Conservation (phyloP, 1,139 yeast species). For the Taphrina deformans region DNA sequence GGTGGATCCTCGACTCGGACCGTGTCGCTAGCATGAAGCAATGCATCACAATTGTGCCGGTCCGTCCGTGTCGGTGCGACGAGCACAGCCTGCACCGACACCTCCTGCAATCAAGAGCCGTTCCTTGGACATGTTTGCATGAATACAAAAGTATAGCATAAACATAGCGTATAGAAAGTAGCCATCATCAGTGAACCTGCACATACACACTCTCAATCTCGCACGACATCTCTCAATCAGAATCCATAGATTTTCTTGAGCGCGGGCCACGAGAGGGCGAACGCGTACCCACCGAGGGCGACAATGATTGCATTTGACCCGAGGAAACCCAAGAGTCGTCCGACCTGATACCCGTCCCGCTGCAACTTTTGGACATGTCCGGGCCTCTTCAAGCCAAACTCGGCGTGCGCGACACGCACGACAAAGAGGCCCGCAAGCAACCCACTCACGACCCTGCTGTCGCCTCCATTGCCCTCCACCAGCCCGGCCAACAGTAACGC, state of each 20-base stretch:
- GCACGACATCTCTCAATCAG: neutral
- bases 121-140: too few relatives aligned
- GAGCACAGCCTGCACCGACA: too few relatives aligned
- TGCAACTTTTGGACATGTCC: constrained; percentile 13
- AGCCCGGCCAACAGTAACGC: constrained; percentile 5
- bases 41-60: too few relatives aligned
- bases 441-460: neutral
- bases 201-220: too few relatives aligned
- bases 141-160: neutral
- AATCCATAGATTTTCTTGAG: constrained; percentile 7
- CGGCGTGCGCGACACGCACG: constrained; percentile 11
- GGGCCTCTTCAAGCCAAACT: constrained; percentile 5
- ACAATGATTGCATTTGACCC: constrained; percentile 10
- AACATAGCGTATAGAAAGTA: neutral
- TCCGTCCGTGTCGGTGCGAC: too few relatives aligned
- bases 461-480: neutral
- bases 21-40: too few relatives aligned
- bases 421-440: neutral
- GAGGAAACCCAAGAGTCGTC: constrained; percentile 11
- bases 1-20: too few relatives aligned
- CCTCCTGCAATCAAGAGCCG: too few relatives aligned
- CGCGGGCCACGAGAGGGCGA: neutral
- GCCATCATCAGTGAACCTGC: neutral
- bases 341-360: constrained; percentile 10
- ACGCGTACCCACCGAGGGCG: constrained; percentile 11